These are phyloP conservation scores for Kurtzmaniella quercitrusa DNA, from an alignment of 1,139 yeast genomes.

Conservation along the genomic window DNA sequence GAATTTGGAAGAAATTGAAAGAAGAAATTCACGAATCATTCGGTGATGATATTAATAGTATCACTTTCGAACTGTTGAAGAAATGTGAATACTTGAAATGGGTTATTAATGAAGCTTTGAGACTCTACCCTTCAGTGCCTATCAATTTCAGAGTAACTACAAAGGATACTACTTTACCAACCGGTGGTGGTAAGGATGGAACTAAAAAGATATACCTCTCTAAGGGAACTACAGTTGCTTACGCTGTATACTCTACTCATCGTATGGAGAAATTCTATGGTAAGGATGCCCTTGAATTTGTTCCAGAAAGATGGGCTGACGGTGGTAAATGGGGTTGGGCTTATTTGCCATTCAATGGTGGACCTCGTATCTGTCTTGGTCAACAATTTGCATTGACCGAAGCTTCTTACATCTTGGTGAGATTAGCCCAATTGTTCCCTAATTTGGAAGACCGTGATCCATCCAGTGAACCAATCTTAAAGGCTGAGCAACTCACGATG, in stretches of 20 bases:
- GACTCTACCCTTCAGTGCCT: conserved; percentile 57
- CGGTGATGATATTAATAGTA: conserved; percentile 32
- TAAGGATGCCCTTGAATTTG: conserved; percentile 40
- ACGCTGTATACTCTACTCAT: conserved; percentile 44
- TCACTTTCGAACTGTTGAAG: conserved; percentile 49
- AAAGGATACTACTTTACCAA: conserved; percentile 45
- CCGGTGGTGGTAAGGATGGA: conserved; percentile 49
- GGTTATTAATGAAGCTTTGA: conserved; percentile 47
- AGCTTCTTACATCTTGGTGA: conserved; percentile 30
- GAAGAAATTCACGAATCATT: conserved; percentile 27
- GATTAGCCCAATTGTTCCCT: conserved; percentile 20
- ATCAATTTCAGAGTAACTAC: conserved; percentile 44
- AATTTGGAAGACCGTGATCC: conserved; percentile 18
- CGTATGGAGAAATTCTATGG: conserved; percentile 44
- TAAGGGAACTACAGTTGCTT: conserved; percentile 44
- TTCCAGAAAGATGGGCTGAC: conserved; percentile 43
- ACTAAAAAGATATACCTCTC: conserved; percentile 38
- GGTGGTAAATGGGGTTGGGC: conserved; percentile 37
- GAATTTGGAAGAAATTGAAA: conserved; percentile 29
- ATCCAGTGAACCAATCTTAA: conserved; percentile 27
- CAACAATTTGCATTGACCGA: conserved; percentile 46
- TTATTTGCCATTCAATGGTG: conserved; percentile 42
- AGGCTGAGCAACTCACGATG: conserved; percentile 33
- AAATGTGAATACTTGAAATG: conserved; percentile 44
- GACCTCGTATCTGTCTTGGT: conserved; percentile 42